Evolutionary conservation across 352 stramenopile species (phyloP).

Genomic region (Phytophthora kernoviae): DNA sequence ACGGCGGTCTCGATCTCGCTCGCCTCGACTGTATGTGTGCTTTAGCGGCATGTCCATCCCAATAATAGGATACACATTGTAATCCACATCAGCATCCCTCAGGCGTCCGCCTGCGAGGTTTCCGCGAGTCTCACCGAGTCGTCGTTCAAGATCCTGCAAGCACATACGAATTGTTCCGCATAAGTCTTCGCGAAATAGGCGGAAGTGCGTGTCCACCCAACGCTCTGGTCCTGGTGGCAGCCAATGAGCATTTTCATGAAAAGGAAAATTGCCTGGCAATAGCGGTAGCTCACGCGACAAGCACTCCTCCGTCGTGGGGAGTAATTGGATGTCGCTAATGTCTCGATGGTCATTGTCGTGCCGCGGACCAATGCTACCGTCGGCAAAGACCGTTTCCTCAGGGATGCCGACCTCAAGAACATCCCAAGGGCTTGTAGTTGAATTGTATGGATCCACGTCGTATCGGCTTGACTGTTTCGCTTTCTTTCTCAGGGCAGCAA

Average conservation of each 20-base stretch:
- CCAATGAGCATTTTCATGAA: conserved; percentile 47
- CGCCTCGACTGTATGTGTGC: conserved; percentile 32
- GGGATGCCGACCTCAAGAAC: conserved; percentile 32
- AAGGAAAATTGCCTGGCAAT: conserved; percentile 43
- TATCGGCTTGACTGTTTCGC: conserved; percentile 1
- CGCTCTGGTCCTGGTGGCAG: conserved; percentile 41
- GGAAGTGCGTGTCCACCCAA: conserved; percentile 54
- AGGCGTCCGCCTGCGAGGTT: conserved; percentile 24
- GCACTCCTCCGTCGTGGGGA: conserved; percentile 44
- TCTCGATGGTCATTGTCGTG: conserved; percentile 47
- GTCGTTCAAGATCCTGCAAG: conserved; percentile 37
- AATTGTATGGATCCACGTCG: background rate
- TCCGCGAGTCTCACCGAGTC: conserved; percentile 9
- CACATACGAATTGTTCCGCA: conserved; percentile 36
- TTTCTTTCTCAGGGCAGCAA: conserved; percentile 11
- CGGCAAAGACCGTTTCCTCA: conserved; percentile 13
- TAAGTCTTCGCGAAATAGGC: conserved; percentile 49
- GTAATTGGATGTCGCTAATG: conserved; percentile 37
- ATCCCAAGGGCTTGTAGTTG: conserved; percentile 25
- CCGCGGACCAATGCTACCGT: conserved; percentile 36
- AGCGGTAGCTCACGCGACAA: conserved; percentile 30
- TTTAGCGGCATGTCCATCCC: conserved; percentile 18
- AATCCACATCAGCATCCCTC: conserved; percentile 34
- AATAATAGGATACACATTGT: conserved; percentile 36
- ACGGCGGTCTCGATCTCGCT: conserved; percentile 19